Conservation (phyloP, 768 basidiomycete genomes). For the Rhodosporidiobolus odoratus region DNA sequence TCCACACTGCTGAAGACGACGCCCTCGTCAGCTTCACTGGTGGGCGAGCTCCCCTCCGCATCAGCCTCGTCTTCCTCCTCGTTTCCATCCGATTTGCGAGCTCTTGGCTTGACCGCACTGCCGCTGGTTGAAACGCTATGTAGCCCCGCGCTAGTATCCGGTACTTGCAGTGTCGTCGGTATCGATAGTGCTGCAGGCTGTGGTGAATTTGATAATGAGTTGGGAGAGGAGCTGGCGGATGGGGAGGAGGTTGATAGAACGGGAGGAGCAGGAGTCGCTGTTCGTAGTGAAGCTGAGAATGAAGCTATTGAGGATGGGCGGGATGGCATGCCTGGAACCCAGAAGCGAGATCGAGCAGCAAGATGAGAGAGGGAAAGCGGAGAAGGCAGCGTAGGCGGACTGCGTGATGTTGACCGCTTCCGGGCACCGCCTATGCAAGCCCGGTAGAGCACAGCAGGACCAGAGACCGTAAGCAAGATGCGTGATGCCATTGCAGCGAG, state of each 20-base stretch:
- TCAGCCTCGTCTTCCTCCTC: conserved; percentile 33
- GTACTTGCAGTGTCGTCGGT: not conserved
- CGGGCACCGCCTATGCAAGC: too few relatives aligned
- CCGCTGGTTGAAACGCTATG: not conserved
- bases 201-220: not conserved
- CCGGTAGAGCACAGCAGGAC: too few relatives aligned
- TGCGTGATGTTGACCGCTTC: too few relatives aligned
- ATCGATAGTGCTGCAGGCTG: not conserved
- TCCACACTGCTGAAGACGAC: not conserved
- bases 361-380: not conserved
- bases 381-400: not conserved
- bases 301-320: not conserved
- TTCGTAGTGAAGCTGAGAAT: not conserved
- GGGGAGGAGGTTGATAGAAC: not conserved
- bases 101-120: not conserved
- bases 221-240: not conserved
- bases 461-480: not conserved
- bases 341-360: not conserved
- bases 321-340: not conserved
- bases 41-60: conserved; percentile 26
- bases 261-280: not conserved
- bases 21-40: conserved; percentile 39
- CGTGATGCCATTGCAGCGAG: too few relatives aligned
- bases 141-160: not conserved
- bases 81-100: not conserved